These are phyloP conservation scores for Panaeolus papilionaceus DNA, from an alignment of 768 basidiomycete genomes.

Conservation along the genomic window DNA sequence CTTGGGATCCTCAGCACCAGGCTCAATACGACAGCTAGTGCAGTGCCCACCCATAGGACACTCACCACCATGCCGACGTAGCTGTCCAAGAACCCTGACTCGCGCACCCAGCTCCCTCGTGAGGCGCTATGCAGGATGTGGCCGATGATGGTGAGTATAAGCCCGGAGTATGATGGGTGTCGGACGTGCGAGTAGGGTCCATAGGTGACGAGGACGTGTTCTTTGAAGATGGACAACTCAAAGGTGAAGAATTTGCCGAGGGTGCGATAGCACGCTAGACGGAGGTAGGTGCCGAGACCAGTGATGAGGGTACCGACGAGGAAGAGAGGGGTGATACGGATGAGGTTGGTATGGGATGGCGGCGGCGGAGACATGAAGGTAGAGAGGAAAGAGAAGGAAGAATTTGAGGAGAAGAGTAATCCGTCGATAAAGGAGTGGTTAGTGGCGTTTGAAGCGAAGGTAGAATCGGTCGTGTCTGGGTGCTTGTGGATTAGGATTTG, in stretches of 20 bases:
- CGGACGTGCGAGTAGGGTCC: slow-evolving; percentile 45
- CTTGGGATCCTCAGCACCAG: slow-evolving; percentile 35
- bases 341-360: slow-evolving; percentile 19
- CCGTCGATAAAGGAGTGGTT: not conserved
- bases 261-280: slow-evolving; percentile 39
- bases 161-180: slow-evolving; percentile 46
- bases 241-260: slow-evolving; percentile 46
- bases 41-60: slow-evolving; percentile 32
- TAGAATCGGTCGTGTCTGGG: not conserved
- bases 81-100: slow-evolving; percentile 38
- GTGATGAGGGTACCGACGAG: slow-evolving; percentile 38
- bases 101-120: slow-evolving; percentile 39
- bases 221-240: slow-evolving; percentile 39
- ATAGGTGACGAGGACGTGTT: slow-evolving; percentile 39
- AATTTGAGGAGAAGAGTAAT: not conserved
- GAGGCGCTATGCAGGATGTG: slow-evolving; percentile 30
- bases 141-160: slow-evolving; percentile 39
- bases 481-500: slow-evolving; percentile 22
- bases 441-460: not conserved
- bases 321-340: slow-evolving; percentile 35
- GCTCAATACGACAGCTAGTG: slow-evolving; percentile 31
- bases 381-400: not conserved
- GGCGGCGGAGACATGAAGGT: not conserved
- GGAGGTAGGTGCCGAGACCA: slow-evolving; percentile 38
- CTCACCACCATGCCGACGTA: slow-evolving; percentile 28